Conservation (phyloP, 2,329 filamentous ascomycete genomes). For the Chaetomium olivaceum region DNA sequence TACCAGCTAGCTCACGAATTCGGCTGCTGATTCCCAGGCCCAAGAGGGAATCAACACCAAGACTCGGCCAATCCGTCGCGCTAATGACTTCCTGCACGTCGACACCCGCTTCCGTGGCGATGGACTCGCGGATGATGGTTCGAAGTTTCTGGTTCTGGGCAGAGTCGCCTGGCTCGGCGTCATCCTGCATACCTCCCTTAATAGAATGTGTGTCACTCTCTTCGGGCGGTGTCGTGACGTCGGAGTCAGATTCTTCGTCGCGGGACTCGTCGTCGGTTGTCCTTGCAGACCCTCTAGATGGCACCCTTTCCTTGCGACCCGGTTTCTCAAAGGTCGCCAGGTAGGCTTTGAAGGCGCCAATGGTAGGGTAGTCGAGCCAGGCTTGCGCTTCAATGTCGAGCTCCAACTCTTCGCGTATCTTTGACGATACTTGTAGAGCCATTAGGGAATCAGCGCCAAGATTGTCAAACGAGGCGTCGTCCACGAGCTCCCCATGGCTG, state of each 20-base stretch:
- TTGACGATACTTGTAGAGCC: conserved; percentile 57
- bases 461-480: conserved; percentile 58
- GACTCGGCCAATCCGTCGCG: conserved; percentile 54
- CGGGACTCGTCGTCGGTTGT: conserved; percentile 47
- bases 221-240: conserved; percentile 55
- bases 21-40: conserved; percentile 56
- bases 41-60: conserved; percentile 62
- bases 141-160: conserved; percentile 46
- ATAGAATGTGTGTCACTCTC: conserved; percentile 52
- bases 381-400: conserved; percentile 54
- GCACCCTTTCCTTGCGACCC: conserved; percentile 33
- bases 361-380: conserved; percentile 56
- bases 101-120: conserved; percentile 73
- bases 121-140: conserved; percentile 62
- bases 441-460: conserved; percentile 64
- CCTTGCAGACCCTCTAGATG: conserved; percentile 39
- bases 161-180: conserved; percentile 38
- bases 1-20: conserved; percentile 55
- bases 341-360: conserved; percentile 54
- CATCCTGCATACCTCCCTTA: conserved; percentile 44
- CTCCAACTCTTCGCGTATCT: conserved; percentile 59
- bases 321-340: conserved; percentile 43
- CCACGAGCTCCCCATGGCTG: conserved; percentile 54
- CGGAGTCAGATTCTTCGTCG: conserved; percentile 50
- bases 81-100: conserved; percentile 62